Percentiles rank a stretch among this genome's conserved stretches.
Conservation (phyloP, 257 asterid genomes). For the Solanum raphanifolium region DNA sequence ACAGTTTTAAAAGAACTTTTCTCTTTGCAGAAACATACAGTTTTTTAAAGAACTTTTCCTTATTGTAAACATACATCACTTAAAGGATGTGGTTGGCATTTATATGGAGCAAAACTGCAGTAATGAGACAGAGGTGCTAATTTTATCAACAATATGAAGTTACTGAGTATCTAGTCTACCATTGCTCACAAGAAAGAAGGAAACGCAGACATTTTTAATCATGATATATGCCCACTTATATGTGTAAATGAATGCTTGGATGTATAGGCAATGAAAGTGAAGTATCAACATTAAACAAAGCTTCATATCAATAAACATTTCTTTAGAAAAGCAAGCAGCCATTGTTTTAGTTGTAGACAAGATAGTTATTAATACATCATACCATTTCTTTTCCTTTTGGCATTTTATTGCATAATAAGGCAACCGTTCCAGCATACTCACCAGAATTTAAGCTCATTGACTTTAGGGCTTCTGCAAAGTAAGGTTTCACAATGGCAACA, state of each 20-base stretch:
- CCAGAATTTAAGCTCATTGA: constrained; percentile 20
- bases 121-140: neutral
- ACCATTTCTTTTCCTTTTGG: constrained; percentile 26
- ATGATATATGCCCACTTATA: neutral
- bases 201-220: neutral
- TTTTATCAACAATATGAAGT: neutral
- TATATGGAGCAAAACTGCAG: neutral
- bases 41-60: neutral
- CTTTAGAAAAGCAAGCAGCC: neutral
- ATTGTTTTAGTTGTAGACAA: neutral
- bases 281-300: neutral
- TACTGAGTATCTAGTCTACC: neutral
- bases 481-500: constrained; percentile 22
- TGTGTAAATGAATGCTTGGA: neutral
- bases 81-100: neutral
- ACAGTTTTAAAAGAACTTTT: too few relatives aligned
- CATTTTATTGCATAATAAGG: constrained; percentile 18
- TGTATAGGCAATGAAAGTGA: neutral
- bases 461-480: constrained; percentile 27
- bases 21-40: too few relatives aligned
- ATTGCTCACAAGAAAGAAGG: neutral
- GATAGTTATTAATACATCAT: constrained; percentile 1
- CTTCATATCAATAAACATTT: neutral
- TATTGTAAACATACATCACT: neutral
- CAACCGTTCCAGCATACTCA: constrained; percentile 33